phyloP scores from a whole-genome alignment of 164 flowering plant genomes.

The Stephania cephalantha region DNA sequence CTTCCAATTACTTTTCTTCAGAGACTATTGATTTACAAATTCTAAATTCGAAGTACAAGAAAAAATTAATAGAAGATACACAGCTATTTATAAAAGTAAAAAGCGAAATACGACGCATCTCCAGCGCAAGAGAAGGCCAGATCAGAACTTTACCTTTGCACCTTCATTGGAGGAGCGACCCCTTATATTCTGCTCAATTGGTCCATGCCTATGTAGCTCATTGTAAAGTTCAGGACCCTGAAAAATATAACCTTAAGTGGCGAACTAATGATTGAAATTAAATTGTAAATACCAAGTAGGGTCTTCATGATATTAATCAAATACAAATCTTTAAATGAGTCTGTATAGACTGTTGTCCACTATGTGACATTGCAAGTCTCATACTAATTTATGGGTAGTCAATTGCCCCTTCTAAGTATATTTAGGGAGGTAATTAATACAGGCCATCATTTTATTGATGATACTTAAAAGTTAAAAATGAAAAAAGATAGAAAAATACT shows the following conservation, averaged over 20 bases:
- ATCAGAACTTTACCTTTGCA: constrained; percentile 34
- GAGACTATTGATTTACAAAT: background rate
- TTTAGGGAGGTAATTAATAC: too few species aligned
- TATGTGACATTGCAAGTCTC: too few species aligned
- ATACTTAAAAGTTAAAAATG: too few species aligned
- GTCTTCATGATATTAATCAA: too few species aligned
- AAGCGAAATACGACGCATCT: background rate
- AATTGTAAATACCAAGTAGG: background rate
- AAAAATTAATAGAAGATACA: background rate
- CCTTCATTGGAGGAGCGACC: constrained; percentile 42
- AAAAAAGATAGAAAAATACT: too few species aligned
- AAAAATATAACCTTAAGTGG: background rate
- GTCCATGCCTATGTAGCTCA: constrained; percentile 55
- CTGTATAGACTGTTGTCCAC: too few species aligned
- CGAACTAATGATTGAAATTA: background rate
- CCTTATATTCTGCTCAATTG: constrained; percentile 30
- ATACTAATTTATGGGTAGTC: too few species aligned
- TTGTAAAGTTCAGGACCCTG: constrained; percentile 71
- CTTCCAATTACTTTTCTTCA: too few species aligned
- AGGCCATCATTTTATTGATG: too few species aligned
- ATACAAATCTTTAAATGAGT: too few species aligned
- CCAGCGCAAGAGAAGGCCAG: background rate
- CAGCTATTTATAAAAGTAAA: background rate
- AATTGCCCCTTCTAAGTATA: too few species aligned
- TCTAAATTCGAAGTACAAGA: background rate